Evolutionary conservation across 2,329 filamentous ascomycete genomes (phyloP).

Genomic region (Ceratocystis smalleyi): DNA sequence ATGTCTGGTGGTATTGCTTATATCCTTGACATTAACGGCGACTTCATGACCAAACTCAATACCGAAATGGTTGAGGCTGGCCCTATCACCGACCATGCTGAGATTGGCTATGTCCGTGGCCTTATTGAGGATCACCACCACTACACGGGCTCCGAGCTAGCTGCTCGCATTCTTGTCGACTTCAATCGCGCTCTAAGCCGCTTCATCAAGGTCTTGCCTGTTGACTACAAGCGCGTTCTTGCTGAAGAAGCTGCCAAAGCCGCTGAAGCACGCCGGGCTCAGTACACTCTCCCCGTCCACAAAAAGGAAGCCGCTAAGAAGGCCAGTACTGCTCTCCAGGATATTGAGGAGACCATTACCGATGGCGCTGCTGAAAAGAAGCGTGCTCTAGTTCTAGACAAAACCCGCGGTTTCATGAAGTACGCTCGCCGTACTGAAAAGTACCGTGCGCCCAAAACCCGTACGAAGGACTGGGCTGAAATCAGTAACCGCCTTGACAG

Average conservation of each 20-base stretch:
- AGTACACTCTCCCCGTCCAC: slow-evolving; percentile 66
- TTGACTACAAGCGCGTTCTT: slow-evolving; percentile 90
- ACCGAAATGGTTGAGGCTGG: slow-evolving; percentile 93
- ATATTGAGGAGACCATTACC: slow-evolving; percentile 82
- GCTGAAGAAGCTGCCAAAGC: slow-evolving; percentile 73
- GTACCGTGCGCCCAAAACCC: slow-evolving; percentile 69
- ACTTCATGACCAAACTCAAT: slow-evolving; percentile 89
- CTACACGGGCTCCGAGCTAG: slow-evolving; percentile 90
- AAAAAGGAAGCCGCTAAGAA: slow-evolving; percentile 37
- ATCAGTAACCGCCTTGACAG: slow-evolving; percentile 75
- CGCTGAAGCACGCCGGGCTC: slow-evolving; percentile 66
- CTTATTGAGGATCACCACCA: slow-evolving; percentile 95
- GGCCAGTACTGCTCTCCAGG: slow-evolving; percentile 47
- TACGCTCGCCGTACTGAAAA: slow-evolving; percentile 87
- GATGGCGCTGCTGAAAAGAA: slow-evolving; percentile 85
- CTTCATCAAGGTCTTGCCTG: slow-evolving; percentile 85
- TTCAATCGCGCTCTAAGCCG: slow-evolving; percentile 81
- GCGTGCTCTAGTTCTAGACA: slow-evolving; percentile 82
- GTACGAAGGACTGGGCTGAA: slow-evolving; percentile 87
- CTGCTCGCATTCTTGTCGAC: slow-evolving; percentile 83
- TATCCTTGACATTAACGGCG: slow-evolving; percentile 73
- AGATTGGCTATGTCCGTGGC: slow-evolving; percentile 80
- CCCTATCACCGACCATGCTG: slow-evolving; percentile 64
- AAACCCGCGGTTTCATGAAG: slow-evolving; percentile 95
- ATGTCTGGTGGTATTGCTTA: slow-evolving; percentile 98